Conservation (phyloP, 1,139 yeast species). For the Taiozyma sp. region DNA sequence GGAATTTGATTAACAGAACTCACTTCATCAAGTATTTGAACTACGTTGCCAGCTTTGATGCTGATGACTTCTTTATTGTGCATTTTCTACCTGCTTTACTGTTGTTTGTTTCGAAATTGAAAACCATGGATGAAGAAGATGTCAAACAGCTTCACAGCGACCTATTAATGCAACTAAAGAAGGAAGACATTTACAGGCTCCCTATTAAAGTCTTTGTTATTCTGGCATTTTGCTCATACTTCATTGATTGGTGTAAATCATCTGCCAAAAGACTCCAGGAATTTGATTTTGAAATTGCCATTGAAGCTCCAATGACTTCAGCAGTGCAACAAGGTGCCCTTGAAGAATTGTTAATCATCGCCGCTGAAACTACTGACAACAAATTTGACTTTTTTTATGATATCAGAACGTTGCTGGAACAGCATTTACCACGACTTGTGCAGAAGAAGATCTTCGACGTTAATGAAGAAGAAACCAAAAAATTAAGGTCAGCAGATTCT, state of each 20-base stretch:
- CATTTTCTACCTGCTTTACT: slow-evolving; percentile 67
- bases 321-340: slow-evolving; percentile 69
- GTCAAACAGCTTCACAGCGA: slow-evolving; percentile 32
- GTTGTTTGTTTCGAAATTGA: slow-evolving; percentile 35
- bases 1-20: slow-evolving; percentile 33
- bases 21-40: slow-evolving; percentile 38
- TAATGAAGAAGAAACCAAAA: slow-evolving; percentile 47
- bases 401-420: slow-evolving; percentile 63
- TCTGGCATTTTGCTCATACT: slow-evolving; percentile 57
- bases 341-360: slow-evolving; percentile 67
- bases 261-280: slow-evolving; percentile 35
- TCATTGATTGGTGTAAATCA: slow-evolving; percentile 70
- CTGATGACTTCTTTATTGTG: slow-evolving; percentile 57
- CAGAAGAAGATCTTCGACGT: slow-evolving; percentile 42
- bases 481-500: slow-evolving; percentile 50
- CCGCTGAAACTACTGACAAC: slow-evolving; percentile 60
- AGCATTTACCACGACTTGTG: slow-evolving; percentile 51
- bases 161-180: slow-evolving; percentile 27
- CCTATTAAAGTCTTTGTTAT: slow-evolving; percentile 59
- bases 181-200: slow-evolving; percentile 39
- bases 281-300: slow-evolving; percentile 40
- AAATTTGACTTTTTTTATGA: slow-evolving; percentile 52
- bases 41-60: slow-evolving; percentile 40
- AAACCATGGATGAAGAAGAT: slow-evolving; percentile 28
- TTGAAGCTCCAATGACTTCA: slow-evolving; percentile 46